phyloP scores from a whole-genome alignment of 225 moss, liverwort and hornwort genomes.

The Sphagnum tenellum region DNA sequence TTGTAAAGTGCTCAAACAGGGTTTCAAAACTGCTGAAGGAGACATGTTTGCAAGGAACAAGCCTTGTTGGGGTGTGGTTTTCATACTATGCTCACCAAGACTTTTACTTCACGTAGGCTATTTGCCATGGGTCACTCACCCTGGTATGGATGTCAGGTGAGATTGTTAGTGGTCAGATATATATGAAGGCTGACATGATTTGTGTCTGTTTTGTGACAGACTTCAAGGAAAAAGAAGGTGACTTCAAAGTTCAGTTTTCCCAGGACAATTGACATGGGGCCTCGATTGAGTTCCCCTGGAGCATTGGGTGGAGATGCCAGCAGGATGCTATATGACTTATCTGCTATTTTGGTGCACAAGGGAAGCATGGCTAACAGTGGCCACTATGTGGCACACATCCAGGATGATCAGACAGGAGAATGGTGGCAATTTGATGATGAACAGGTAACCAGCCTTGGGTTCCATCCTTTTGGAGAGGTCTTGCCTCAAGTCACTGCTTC shows the following conservation, averaged over 20 bases:
- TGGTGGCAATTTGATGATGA: conserved; percentile 99
- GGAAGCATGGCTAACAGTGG: conserved; percentile 98
- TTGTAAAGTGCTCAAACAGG: too few relatives aligned
- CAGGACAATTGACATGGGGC: conserved; percentile 75
- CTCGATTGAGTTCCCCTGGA: conserved; percentile 38
- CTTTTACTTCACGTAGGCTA: too few relatives aligned
- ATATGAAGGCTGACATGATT: too few relatives aligned
- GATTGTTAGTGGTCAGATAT: too few relatives aligned
- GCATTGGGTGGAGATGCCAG: conserved; percentile 25
- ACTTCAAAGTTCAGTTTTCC: conserved; percentile 97
- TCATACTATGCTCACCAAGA: too few relatives aligned
- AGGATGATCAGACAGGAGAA: conserved; percentile 79
- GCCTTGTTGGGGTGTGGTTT: too few relatives aligned
- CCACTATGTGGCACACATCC: conserved; percentile 96
- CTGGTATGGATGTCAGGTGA: too few relatives aligned
- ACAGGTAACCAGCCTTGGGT: conserved; percentile 88
- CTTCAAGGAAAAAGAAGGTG: conserved; percentile 97
- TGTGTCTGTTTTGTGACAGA: conserved; percentile 31
- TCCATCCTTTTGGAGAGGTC: conserved; percentile 86
- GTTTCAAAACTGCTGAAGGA: too few relatives aligned
- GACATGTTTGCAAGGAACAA: too few relatives aligned
- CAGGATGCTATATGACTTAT: conserved; percentile 64
- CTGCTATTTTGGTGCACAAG: conserved; percentile 91
- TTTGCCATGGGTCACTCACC: too few relatives aligned
- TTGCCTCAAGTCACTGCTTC: conserved; percentile 25